Evolutionary conservation across 2,329 filamentous ascomycete genomes (phyloP).

Genomic region (Dothistroma septosporum): DNA sequence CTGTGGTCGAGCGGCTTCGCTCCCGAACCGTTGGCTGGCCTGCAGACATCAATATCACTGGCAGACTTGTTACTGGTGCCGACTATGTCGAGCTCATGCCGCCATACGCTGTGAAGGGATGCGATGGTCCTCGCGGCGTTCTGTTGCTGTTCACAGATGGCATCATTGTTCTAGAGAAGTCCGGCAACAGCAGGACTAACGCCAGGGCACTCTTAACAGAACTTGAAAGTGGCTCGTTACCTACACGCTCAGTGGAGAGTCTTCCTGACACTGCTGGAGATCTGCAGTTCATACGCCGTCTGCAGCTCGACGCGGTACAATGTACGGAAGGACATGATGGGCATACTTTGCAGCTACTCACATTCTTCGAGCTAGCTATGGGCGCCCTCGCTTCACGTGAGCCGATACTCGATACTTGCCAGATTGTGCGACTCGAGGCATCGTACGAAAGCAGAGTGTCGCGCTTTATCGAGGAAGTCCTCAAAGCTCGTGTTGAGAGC

Average conservation of each 20-base stretch:
- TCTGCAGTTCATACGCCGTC: constrained; percentile 57
- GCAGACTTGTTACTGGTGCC: constrained; percentile 73
- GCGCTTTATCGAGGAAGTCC: constrained; percentile 77
- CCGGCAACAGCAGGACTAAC: constrained; percentile 41
- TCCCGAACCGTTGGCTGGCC: constrained; percentile 31
- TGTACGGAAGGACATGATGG: constrained; percentile 28
- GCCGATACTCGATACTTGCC: constrained; percentile 25
- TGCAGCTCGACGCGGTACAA: constrained; percentile 28
- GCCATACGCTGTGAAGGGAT: constrained; percentile 56
- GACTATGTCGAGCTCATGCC: constrained; percentile 74
- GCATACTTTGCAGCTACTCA: constrained; percentile 27
- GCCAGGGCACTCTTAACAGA: constrained; percentile 78
- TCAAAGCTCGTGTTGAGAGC: constrained; percentile 79
- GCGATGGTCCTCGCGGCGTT: constrained; percentile 50
- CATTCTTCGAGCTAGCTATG: constrained; percentile 25
- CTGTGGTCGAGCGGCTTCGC: constrained; percentile 64
- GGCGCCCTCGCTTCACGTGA: constrained; percentile 21
- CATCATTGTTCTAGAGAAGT: constrained; percentile 71
- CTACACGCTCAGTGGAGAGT: constrained; percentile 48
- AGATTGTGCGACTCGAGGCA: constrained; percentile 64
- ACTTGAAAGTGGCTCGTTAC: constrained; percentile 66
- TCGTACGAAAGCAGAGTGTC: constrained; percentile 72
- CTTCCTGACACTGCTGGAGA: constrained; percentile 57
- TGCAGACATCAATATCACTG: constrained; percentile 55
- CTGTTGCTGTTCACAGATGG: constrained; percentile 82